Evolutionary conservation across 768 basidiomycete genomes (phyloP).

Genomic region (Tulasnella sp.): DNA sequence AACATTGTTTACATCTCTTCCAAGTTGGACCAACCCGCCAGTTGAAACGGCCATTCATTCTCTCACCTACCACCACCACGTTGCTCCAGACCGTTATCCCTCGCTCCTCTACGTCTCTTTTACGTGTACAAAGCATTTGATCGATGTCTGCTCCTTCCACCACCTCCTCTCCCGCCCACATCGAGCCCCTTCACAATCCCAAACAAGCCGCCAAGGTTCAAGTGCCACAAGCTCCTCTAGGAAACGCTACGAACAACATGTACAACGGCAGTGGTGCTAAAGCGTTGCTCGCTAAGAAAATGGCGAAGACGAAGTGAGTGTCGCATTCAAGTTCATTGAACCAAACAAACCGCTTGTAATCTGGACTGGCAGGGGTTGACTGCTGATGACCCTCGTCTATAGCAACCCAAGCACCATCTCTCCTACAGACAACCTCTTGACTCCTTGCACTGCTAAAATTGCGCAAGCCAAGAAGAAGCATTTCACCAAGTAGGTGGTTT

Average conservation of each 20-base stretch:
- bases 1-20: background rate
- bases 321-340: conserved; percentile 1
- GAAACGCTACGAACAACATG: conserved; percentile 45
- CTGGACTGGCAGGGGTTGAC: conserved; percentile 11
- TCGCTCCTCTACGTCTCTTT: conserved; percentile 1
- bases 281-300: conserved; percentile 84
- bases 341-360: conserved; percentile 2
- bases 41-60: background rate
- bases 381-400: background rate
- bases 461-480: conserved; percentile 87
- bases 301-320: conserved; percentile 79
- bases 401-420: conserved; percentile 86
- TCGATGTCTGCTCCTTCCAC: background rate
- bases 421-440: conserved; percentile 91
- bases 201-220: conserved; percentile 66
- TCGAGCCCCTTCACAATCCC: conserved; percentile 81
- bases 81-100: background rate
- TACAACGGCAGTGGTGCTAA: conserved; percentile 46
- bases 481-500: conserved; percentile 62
- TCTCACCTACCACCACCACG: conserved; percentile 6
- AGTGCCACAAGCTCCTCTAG: conserved; percentile 69
- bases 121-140: background rate
- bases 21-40: background rate
- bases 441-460: conserved; percentile 86
- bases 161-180: conserved; percentile 20